phyloP scores from a whole-genome alignment of 2,329 filamentous ascomycete species.

The Daldinia sp. region DNA sequence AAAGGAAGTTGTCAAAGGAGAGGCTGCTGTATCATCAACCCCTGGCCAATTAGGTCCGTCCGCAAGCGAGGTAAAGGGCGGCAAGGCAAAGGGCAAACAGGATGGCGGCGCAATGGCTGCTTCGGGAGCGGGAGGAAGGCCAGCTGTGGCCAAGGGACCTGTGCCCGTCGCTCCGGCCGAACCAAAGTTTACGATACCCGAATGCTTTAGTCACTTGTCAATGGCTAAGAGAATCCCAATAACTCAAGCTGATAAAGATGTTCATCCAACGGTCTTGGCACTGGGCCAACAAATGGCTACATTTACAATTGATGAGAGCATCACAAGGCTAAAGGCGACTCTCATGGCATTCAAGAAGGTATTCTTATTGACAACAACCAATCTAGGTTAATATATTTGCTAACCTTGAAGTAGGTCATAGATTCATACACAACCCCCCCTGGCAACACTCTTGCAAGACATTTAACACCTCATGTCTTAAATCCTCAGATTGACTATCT shows the following conservation, averaged over 20 bases:
- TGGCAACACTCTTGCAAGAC: conserved; percentile 84
- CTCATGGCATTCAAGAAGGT: conserved; percentile 89
- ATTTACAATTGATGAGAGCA: conserved; percentile 89
- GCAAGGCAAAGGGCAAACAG: conserved; percentile 58
- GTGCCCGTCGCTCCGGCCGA: conserved; percentile 53
- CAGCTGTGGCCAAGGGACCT: conserved; percentile 47
- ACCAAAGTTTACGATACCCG: conserved; percentile 72
- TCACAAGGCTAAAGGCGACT: conserved; percentile 85
- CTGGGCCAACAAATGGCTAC: conserved; percentile 90
- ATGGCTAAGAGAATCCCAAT: conserved; percentile 66
- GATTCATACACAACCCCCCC: conserved; percentile 90
- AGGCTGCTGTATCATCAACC: conserved; percentile 45
- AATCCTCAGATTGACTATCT: conserved; percentile 96
- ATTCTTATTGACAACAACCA: conserved; percentile 22
- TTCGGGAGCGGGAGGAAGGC: conserved; percentile 42
- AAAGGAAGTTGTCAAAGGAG: conserved; percentile 54
- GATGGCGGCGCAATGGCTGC: conserved; percentile 49
- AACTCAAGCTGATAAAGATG: conserved; percentile 72
- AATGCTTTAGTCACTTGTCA: conserved; percentile 83
- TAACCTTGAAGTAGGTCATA: conserved; percentile 70
- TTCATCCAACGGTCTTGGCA: conserved; percentile 85
- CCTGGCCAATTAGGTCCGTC: conserved; percentile 51
- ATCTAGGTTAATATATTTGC: not conserved
- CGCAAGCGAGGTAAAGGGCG: conserved; percentile 54
- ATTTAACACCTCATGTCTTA: conserved; percentile 89